These are phyloP conservation scores for Zygnema cylindricum DNA, from an alignment of 139 green algal species.

Conservation along the genomic window DNA sequence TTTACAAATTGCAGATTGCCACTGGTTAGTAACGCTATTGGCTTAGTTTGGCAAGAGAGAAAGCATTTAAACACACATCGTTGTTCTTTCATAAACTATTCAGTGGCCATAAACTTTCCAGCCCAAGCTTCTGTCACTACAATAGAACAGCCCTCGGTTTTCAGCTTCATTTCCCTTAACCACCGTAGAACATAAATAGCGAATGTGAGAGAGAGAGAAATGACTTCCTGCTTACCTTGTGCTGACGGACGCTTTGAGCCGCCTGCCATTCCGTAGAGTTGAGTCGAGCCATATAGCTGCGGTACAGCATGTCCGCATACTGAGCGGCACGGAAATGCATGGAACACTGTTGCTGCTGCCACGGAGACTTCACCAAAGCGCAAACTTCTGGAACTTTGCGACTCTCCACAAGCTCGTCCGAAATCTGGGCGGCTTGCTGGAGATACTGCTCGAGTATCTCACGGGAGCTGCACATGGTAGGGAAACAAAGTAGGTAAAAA, in stretches of 20 bases:
- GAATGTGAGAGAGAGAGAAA: too few relatives aligned
- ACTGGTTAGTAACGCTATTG: too few relatives aligned
- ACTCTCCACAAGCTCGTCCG: not conserved
- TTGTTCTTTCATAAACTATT: too few relatives aligned
- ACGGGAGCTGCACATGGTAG: slow-evolving; percentile 46
- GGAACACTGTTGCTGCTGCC: slow-evolving; percentile 53
- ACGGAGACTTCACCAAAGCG: not conserved
- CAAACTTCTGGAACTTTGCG: not conserved
- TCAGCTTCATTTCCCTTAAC: too few relatives aligned
- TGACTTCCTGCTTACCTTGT: slow-evolving; percentile 50
- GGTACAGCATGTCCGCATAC: slow-evolving; percentile 80
- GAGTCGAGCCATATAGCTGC: slow-evolving; percentile 63
- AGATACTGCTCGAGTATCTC: slow-evolving; percentile 52
- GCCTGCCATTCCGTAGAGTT: slow-evolving; percentile 71
- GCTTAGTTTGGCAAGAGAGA: too few relatives aligned
- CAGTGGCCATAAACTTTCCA: too few relatives aligned
- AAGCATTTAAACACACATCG: too few relatives aligned
- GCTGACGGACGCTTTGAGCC: slow-evolving; percentile 54
- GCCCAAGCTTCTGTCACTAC: too few relatives aligned
- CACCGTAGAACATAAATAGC: not conserved
- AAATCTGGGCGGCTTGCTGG: not conserved
- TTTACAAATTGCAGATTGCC: too few relatives aligned
- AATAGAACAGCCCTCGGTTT: too few relatives aligned
- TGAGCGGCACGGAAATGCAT: slow-evolving; percentile 77
- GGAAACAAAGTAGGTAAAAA: too few relatives aligned